Percentiles rank a stretch among this genome's conserved stretches.
Conservation (phyloP, 805 yeast species). For the Zygosaccharomyces kombuchaensis region DNA sequence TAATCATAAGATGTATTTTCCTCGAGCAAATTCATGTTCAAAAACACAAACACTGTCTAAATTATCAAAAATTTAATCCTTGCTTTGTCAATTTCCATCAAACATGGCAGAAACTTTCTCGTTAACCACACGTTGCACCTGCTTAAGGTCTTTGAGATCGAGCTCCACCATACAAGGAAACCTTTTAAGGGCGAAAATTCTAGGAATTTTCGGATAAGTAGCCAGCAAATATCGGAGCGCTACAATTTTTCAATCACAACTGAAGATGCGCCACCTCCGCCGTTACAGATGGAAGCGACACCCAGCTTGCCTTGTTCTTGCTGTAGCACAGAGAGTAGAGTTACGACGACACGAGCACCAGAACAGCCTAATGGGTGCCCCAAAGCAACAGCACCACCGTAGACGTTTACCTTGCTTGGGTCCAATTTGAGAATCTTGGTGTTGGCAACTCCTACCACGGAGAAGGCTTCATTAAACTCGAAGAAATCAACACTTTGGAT, state of each 20-base stretch:
- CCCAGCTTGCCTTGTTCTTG: conserved; percentile 90
- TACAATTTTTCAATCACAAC: conserved; percentile 73
- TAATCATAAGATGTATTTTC: too few relatives aligned
- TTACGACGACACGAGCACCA: conserved; percentile 92
- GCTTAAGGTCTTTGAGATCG: conserved; percentile 22
- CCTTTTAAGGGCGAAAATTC: too few relatives aligned
- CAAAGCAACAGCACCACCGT: conserved; percentile 94
- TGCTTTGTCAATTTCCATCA: neutral
- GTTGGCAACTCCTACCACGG: conserved; percentile 93
- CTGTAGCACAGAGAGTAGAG: conserved; percentile 69
- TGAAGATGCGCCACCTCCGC: conserved; percentile 99
- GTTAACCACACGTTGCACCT: conserved; percentile 23
- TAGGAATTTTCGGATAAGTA: too few relatives aligned
- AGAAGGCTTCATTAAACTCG: conserved; percentile 97
- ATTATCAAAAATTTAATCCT: neutral
- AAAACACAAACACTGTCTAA: neutral
- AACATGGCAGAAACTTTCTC: conserved; percentile 8
- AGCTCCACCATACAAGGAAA: too few relatives aligned
- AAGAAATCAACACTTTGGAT: conserved; percentile 74
- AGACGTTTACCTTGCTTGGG: conserved; percentile 68
- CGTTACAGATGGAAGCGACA: conserved; percentile 95
- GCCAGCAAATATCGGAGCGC: conserved; percentile 23
- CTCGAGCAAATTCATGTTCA: too few relatives aligned
- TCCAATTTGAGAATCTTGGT: conserved; percentile 63
- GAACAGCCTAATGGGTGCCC: conserved; percentile 96